phyloP scores from a whole-genome alignment of 208 protist species.

The Acanthamoeba castellanii region DNA sequence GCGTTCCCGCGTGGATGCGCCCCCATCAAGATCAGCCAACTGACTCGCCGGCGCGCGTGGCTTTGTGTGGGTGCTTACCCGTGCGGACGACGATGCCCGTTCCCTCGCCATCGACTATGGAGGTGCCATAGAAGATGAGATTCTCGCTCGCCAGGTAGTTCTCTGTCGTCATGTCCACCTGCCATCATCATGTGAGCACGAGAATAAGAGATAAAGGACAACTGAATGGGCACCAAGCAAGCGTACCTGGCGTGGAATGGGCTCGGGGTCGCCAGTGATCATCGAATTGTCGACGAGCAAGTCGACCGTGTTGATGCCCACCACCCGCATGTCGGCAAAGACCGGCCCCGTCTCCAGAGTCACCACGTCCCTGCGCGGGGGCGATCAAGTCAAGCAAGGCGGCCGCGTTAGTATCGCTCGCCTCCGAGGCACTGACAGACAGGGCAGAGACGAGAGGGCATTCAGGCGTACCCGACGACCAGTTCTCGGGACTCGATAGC shows the following conservation, averaged over 20 bases:
- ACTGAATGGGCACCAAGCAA: neutral
- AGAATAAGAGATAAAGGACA: neutral
- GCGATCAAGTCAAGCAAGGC: neutral
- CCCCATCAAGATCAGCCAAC: no score
- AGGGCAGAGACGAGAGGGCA: no score
- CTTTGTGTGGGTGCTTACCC: neutral
- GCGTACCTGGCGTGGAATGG: neutral
- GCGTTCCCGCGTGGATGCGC: no score
- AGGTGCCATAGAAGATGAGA: constrained; percentile 62
- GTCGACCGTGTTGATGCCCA: neutral
- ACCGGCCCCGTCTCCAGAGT: neutral
- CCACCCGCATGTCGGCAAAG: constrained; percentile 46
- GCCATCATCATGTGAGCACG: neutral
- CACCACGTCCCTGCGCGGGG: constrained; percentile 13
- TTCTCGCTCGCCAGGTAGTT: constrained; percentile 54
- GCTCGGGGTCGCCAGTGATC: constrained; percentile 68
- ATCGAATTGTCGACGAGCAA: constrained; percentile 21
- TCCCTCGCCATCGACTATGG: constrained; percentile 18
- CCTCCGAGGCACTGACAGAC: no score
- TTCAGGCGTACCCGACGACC: constrained; percentile 15
- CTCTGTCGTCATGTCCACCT: constrained; percentile 53
- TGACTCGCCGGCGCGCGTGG: no score
- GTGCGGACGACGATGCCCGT: constrained; percentile 28
- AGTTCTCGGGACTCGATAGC: constrained; percentile 33
- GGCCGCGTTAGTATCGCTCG: neutral